These are phyloP conservation scores for Boletus coccyginus DNA, from an alignment of 768 basidiomycete species.

Conservation along the genomic window DNA sequence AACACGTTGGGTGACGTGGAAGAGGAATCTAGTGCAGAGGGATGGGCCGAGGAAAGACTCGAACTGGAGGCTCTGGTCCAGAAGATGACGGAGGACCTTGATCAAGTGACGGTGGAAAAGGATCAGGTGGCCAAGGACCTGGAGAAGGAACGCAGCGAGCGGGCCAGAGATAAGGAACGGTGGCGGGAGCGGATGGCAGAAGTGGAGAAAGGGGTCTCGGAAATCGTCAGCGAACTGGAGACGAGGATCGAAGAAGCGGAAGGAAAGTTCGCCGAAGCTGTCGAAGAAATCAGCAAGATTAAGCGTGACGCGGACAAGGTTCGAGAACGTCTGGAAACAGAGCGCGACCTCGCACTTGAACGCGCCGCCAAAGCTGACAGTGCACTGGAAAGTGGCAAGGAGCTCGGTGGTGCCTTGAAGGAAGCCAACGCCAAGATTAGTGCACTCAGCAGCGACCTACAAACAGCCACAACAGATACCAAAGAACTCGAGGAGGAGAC, in stretches of 20 bases:
- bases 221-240: slow-evolving; percentile 66
- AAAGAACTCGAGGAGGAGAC: slow-evolving; percentile 62
- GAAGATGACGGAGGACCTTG: slow-evolving; percentile 31
- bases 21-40: slow-evolving; percentile 62
- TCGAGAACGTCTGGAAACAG: slow-evolving; percentile 45
- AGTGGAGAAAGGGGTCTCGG: slow-evolving; percentile 67
- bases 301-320: slow-evolving; percentile 46
- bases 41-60: slow-evolving; percentile 71
- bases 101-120: slow-evolving; percentile 44
- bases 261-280: slow-evolving; percentile 37
- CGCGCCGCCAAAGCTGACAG: slow-evolving; percentile 64
- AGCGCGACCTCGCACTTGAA: slow-evolving; percentile 54
- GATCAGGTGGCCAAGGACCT: slow-evolving; percentile 46
- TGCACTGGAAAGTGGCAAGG: slow-evolving; percentile 60
- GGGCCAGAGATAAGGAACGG: slow-evolving; percentile 63
- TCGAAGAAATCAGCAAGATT: slow-evolving; percentile 38
- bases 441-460: slow-evolving; percentile 54
- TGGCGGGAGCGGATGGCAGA: slow-evolving; percentile 73
- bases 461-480: slow-evolving; percentile 49
- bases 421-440: slow-evolving; percentile 63
- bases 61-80: slow-evolving; percentile 48
- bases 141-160: slow-evolving; percentile 52
- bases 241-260: slow-evolving; percentile 52
- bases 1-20: slow-evolving; percentile 55
- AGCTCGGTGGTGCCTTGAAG: slow-evolving; percentile 64